Evolutionary conservation across 2,329 filamentous ascomycete genomes (phyloP), one percentile per base, ranked within the genome.

Genomic region (Hymenotorrendiella dingleyae): DNA sequence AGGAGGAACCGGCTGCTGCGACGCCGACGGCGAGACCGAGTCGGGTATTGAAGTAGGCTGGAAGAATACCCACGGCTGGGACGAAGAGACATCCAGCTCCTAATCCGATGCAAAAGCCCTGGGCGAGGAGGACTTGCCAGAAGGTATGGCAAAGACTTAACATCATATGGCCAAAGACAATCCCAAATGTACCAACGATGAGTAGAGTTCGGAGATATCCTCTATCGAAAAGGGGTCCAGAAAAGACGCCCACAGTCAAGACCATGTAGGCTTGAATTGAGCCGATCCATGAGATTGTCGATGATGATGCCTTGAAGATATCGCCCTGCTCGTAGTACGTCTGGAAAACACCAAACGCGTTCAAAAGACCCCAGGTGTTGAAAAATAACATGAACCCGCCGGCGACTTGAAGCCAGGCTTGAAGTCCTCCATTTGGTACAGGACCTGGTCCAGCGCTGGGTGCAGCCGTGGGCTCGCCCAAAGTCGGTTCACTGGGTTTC

Each of bases 51-150:
- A 69, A 70, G 38, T 67, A 67, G 1, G 62, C 59, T 6, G 84
- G 54, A 2, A 78, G 77, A 34, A 82, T 72, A 3, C 76, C 80
- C 16, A 84, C 62, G 1, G 71, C 70, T 43, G 69, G 67, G 1
- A 66, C 39, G 38, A 66, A 70, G 4, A 68, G 32, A 17, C 60
- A 55, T 0, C 69, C 70, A 3, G 55, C 59, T 2, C 71, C 72
- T 0, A 71, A 47, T 6, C 72, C 71, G 20, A 69, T 48, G 41
- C 63, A 66, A 30, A 70, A 47, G 1, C 67, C 68, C 49, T 72
- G 69, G 1, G 68, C 55, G 0, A 74, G 55, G 2, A 73, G 36
- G 0, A 66, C 54, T 48, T 73, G 66, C 60, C 62, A 73, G 55
- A 68, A 72, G 3, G 54, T 41, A 0, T 47, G 58, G 20, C 48